Evolutionary conservation across 352 stramenopile genomes (phyloP).

Genomic region (Globisporangium viniferum): DNA sequence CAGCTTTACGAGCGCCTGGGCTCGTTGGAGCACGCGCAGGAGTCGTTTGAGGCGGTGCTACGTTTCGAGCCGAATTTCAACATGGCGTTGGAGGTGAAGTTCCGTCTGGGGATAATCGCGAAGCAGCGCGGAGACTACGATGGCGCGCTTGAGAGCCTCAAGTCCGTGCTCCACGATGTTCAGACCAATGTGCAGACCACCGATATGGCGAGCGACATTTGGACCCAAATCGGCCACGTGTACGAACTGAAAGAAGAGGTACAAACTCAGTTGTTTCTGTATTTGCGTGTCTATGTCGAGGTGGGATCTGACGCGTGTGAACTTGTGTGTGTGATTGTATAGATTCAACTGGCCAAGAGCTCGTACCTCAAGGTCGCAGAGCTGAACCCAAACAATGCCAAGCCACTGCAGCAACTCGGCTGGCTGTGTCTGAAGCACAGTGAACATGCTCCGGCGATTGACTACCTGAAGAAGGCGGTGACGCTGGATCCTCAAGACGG

Average conservation of each 20-base stretch:
- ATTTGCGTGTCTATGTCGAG: too few species aligned
- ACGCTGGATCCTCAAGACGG: background rate
- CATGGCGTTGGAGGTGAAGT: slow-evolving; percentile 86
- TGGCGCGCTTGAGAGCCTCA: background rate
- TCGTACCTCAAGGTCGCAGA: background rate
- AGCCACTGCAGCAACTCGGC: background rate
- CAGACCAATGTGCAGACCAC: background rate
- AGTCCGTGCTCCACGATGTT: background rate
- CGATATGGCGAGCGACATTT: background rate
- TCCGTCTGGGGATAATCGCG: slow-evolving; percentile 53
- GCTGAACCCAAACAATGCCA: background rate
- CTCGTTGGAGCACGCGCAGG: slow-evolving; percentile 80
- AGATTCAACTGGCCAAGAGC: background rate
- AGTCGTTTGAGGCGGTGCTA: slow-evolving; percentile 83
- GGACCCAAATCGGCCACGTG: background rate
- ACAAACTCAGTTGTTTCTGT: too few species aligned
- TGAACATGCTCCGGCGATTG: background rate
- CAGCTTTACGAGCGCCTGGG: slow-evolving; percentile 84
- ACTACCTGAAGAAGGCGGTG: background rate
- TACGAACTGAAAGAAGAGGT: background rate
- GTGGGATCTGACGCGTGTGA: too few species aligned
- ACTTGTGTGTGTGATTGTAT: background rate
- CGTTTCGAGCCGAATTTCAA: slow-evolving; percentile 86
- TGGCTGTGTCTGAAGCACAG: background rate
- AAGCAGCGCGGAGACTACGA: background rate